Base-by-base conservation (phyloP, 2,329 filamentous ascomycete species). In the Phoma herbarum region DNA sequence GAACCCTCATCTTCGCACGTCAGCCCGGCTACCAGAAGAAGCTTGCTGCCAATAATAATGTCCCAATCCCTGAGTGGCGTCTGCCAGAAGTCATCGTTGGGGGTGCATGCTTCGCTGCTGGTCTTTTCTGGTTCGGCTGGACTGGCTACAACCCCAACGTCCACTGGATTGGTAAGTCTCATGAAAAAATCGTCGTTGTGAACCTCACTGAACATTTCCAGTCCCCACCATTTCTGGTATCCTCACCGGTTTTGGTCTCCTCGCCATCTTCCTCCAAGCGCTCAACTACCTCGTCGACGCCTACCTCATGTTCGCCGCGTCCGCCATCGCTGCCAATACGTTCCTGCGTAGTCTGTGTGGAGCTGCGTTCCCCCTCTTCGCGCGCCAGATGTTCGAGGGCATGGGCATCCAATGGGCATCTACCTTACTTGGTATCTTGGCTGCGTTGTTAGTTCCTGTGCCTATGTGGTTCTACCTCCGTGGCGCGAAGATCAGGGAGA, bases 21-120 rank as follows among this genome's bases (percentile, higher is more conserved):
- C 85, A 91, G 76, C 86, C 87, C n/a, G 81, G 81, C 71, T 94
- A 94, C 76, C 85, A 88, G 72, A 75, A 69, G 63, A 77, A 77
- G 56, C 75, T 82, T 2, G 76, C 75, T n/a, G 78, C 79, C 4
- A 82, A 82, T 70, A 77, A 79, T 66, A 79, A 81, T 57, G 68
- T 84, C 5, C 82, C 83, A 0, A 71, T 86, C 4, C 85, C 84
- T 0, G 84, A 87, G 68, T 87, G 84, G 85, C 80, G 84, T 59
- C 73, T 85, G 1, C 84, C 84, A 0, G 82, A 83, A 9, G 80
- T 83, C 31, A 85, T 87, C 20, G 57, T 80, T 6, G 85, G 84
- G 16, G 84, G 84, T 35, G 75, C 77, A 3, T 75, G 80, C 25
- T 85, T 78, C 39, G 52, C 74, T 1, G 58, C 62, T 16, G 76